These are phyloP conservation scores for Scedosporium aurantiacum DNA, from an alignment of 2,329 filamentous ascomycete species.

Conservation along the genomic window DNA sequence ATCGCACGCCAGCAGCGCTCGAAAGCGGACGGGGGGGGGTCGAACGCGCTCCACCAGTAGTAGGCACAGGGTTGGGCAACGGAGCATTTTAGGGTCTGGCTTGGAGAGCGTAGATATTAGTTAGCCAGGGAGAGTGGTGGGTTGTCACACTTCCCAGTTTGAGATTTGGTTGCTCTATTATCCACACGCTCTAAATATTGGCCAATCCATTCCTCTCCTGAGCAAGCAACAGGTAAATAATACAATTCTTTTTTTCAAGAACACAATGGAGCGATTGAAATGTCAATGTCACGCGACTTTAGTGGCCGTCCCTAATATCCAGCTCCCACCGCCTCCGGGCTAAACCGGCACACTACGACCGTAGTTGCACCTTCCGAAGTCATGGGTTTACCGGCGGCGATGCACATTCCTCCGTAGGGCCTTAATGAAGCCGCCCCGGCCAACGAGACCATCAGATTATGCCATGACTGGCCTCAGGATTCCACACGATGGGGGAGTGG, in stretches of 20 bases:
- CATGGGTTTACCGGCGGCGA: no score
- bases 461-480: no score
- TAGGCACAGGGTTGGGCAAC: no score
- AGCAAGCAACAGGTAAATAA: neutral
- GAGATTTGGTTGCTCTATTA: conserved; percentile 1
- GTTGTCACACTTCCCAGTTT: neutral
- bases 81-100: no score
- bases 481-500: no score
- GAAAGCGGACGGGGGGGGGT: neutral
- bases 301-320: neutral
- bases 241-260: conserved; percentile 2
- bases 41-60: no score
- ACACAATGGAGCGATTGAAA: neutral
- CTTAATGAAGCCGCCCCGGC: no score
- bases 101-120: neutral
- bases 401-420: no score
- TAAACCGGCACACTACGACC: no score
- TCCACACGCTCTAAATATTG: neutral
- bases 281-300: neutral
- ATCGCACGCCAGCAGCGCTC: neutral
- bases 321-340: no score
- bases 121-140: neutral
- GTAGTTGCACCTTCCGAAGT: no score
- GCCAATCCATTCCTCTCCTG: neutral
- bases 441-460: no score